Evolutionary conservation across 1,284 basidiomycete genomes (phyloP), one percentile per base, ranked within the genome.

Genomic region (Cutaneotrichosporon cavernicola): DNA sequence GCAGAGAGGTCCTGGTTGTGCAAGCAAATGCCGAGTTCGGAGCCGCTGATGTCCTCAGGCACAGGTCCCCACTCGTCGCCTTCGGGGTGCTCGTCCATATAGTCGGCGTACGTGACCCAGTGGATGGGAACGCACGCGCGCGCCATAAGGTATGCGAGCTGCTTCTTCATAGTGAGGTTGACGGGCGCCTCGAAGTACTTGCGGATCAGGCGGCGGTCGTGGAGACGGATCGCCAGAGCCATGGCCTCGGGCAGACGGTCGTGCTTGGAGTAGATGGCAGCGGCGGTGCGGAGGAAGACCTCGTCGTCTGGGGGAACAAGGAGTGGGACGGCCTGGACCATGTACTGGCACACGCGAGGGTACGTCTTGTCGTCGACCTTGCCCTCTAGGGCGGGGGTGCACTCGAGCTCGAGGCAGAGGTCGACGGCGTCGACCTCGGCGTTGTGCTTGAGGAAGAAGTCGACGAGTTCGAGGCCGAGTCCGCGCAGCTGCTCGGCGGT

Each of bases 391-490:
- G 86, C 86, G 70, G 89, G 86, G 58, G 97, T 90, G 70, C 92
- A 90, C 80, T 99, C 97, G 69, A 99, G 82, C 78, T 99, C 97
- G 74, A 97, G 89, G 64, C 99, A 82, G 38, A 99, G 84, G 81
- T 99, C 97, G 22, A 99, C 96, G 0, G 97, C 97, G 77, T 99
- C 97, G 34, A 94, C 95, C 80, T 99, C 97, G 14, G 95, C 97
- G 73, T 99, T 98, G 81, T 99, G 97, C 34, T 86, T 86, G 40
- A 99, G 84, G 68, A 97, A 86, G 84, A 99, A 99, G 22, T 86
- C 89, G 1, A 96, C 92, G 71, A 97, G 92, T 73, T 92, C 87
- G 62, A 91, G 84, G 0, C 90, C 92, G 47, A 99, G 86, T 6
- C 84, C 83, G 55, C 89, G 86, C 53, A 97, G 84, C 68, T 92